Evolutionary conservation across 2,329 filamentous ascomycete species (phyloP).

Genomic region (Pestalotiopsis sp.): DNA sequence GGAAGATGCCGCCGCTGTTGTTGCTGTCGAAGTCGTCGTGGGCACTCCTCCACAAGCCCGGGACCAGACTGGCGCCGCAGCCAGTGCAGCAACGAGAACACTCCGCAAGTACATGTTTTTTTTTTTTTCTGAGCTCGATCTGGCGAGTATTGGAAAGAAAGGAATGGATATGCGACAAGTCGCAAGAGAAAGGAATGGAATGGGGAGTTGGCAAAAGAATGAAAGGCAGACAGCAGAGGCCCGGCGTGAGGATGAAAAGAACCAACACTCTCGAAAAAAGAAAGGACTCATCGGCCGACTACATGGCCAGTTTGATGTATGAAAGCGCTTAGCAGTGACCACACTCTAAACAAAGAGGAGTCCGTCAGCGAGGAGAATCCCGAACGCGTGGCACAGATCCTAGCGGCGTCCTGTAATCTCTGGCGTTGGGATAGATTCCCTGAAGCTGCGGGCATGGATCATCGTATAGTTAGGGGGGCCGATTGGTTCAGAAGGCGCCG

Average conservation of each 20-base stretch:
- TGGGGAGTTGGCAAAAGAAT: background rate
- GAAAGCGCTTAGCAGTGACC: background rate
- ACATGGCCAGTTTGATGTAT: background rate
- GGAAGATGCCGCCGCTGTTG: background rate
- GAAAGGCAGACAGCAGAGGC: background rate
- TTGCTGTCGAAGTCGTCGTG: background rate
- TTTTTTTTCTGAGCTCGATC: background rate
- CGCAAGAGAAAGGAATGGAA: constrained; percentile 7
- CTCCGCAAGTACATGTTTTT: constrained; percentile 1
- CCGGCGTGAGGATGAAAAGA: background rate
- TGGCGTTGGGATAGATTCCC: background rate
- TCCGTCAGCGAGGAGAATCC: background rate
- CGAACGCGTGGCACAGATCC: background rate
- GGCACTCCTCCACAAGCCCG: background rate
- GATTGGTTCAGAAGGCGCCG: background rate
- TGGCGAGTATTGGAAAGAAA: background rate
- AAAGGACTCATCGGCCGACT: background rate
- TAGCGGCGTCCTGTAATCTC: constrained; percentile 5
- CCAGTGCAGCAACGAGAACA: constrained; percentile 7
- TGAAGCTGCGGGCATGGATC: background rate
- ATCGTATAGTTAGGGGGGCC: background rate
- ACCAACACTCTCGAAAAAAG: background rate
- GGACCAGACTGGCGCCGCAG: constrained; percentile 9
- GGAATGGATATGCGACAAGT: constrained; percentile 12
- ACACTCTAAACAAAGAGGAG: background rate